phyloP scores from a whole-genome alignment of 2,329 filamentous ascomycete genomes.

The Decorospora gaudefroyi region DNA sequence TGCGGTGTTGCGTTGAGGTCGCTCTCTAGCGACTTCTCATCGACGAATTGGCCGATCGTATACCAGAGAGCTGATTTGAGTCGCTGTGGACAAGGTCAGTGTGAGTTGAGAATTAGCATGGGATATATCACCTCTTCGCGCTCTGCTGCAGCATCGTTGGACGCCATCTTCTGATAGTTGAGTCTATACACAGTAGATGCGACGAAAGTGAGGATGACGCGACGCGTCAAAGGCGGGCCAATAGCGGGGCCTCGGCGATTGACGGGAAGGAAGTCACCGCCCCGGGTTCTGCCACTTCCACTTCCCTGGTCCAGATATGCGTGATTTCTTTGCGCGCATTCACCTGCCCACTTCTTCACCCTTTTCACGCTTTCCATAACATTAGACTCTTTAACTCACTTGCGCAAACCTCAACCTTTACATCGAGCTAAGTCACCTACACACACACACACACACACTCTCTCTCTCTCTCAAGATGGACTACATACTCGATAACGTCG shows the following conservation, averaged over 20 bases:
- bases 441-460: no score
- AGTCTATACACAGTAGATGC: no score
- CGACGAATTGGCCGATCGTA: conserved; percentile 66
- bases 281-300: conserved; percentile 13
- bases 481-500: conserved; percentile 31
- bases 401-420: not conserved
- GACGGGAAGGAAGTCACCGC: conserved; percentile 13
- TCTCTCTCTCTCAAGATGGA: conserved; percentile 28
- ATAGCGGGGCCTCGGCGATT: conserved; percentile 26
- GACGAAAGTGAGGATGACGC: conserved; percentile 14
- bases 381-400: not conserved
- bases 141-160: conserved; percentile 30
- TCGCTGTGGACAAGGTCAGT: conserved; percentile 48
- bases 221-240: conserved; percentile 23
- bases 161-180: conserved; percentile 29
- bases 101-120: not conserved
- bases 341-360: conserved; percentile 3
- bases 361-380: not conserved
- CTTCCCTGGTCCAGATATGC: conserved; percentile 10
- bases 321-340: conserved; percentile 14
- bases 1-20: conserved; percentile 88
- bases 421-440: not conserved
- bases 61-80: conserved; percentile 52
- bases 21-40: conserved; percentile 74
- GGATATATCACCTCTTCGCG: conserved; percentile 38